Evolutionary conservation across 352 stramenopile species (phyloP).

Genomic region (Saprolegnia diclina): DNA sequence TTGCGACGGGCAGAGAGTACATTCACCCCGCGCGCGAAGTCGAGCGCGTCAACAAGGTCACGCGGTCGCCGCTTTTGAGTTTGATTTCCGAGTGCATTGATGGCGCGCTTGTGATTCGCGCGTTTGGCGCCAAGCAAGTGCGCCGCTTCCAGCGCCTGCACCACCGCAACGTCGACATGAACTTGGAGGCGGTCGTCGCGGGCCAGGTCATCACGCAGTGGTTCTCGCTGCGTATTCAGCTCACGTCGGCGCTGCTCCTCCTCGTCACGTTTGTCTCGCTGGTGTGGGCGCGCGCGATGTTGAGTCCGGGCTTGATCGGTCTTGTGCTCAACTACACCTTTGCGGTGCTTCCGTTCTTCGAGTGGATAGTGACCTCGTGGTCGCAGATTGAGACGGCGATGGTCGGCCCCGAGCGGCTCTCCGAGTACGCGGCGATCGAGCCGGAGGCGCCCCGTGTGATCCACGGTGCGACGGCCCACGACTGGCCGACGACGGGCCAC

Average conservation of each 20-base stretch:
- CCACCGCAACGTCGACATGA: conserved; percentile 33
- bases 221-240: conserved; percentile 40
- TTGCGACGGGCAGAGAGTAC: conserved; percentile 34
- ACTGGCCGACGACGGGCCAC: conserved; percentile 85
- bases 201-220: conserved; percentile 5
- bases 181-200: conserved; percentile 15
- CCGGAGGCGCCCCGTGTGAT: conserved; percentile 36
- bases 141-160: conserved; percentile 38
- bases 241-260: conserved; percentile 35
- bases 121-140: conserved; percentile 45
- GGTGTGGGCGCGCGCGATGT: no score
- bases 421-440: conserved; percentile 38
- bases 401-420: conserved; percentile 42
- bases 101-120: conserved; percentile 45
- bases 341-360: conserved; percentile 80
- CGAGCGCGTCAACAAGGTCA: conserved; percentile 44
- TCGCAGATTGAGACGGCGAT: conserved; percentile 53
- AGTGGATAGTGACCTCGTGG: conserved; percentile 63
- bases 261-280: conserved; percentile 39
- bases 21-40: conserved; percentile 46
- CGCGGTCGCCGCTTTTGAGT: conserved; percentile 43
- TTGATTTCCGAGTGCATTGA: conserved; percentile 51
- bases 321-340: conserved; percentile 85
- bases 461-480: conserved; percentile 34
- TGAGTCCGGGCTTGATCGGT: conserved; percentile 70